These are phyloP conservation scores for Heliosperma pusillum DNA, from an alignment of 148 eudicot genomes.

Conservation along the genomic window DNA sequence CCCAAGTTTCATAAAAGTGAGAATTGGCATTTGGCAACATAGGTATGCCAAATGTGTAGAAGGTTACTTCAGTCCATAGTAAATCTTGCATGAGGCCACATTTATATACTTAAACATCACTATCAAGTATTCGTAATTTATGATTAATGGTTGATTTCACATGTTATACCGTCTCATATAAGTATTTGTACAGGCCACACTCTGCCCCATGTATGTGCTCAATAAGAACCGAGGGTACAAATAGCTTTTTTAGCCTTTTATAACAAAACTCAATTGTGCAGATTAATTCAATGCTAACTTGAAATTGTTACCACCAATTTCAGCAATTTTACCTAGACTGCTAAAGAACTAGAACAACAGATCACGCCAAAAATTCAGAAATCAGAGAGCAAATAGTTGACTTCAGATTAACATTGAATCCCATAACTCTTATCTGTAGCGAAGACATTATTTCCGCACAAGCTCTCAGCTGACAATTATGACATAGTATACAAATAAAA, in stretches of 20 bases:
- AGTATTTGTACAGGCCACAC: too few species aligned
- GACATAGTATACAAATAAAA: background rate
- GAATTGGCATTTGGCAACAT: background rate
- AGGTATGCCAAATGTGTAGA: background rate
- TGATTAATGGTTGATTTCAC: too few species aligned
- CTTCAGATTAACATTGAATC: background rate
- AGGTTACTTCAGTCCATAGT: background rate
- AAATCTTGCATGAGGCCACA: too few species aligned
- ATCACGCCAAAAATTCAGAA: background rate
- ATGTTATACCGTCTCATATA: too few species aligned
- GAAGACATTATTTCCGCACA: background rate
- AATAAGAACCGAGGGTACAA: background rate
- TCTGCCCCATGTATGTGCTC: too few species aligned
- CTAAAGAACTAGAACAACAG: background rate
- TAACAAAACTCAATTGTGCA: background rate
- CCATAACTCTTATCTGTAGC: background rate
- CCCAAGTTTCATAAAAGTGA: background rate
- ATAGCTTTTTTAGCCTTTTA: too few species aligned
- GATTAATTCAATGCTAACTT: background rate
- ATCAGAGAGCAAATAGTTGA: background rate
- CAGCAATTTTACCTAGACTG: background rate
- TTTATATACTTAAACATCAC: too few species aligned
- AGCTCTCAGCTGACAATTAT: background rate
- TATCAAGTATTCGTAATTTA: too few species aligned
- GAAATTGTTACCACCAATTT: background rate